phyloP scores from a whole-genome alignment of 140 eudicot species.

The Anethum foeniculum region DNA sequence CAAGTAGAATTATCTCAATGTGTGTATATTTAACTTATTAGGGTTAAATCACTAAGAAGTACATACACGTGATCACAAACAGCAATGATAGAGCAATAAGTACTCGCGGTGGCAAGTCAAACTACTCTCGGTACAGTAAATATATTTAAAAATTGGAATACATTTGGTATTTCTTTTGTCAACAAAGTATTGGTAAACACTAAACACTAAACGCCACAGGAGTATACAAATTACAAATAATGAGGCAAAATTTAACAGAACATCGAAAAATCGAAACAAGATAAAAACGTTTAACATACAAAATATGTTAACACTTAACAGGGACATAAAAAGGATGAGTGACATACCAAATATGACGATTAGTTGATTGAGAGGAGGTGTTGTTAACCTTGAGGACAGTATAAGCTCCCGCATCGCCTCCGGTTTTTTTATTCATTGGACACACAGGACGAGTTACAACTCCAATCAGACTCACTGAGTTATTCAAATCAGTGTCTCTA shows the following conservation, averaged over 20 bases:
- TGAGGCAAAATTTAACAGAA: background rate
- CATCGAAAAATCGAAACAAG: background rate
- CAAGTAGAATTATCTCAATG: too few relatives aligned
- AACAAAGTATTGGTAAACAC: too few relatives aligned
- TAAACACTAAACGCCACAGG: too few relatives aligned
- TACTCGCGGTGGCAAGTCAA: too few relatives aligned
- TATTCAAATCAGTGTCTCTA: constrained; percentile 7
- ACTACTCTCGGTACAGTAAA: too few relatives aligned
- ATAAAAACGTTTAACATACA: background rate
- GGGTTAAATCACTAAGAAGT: too few relatives aligned
- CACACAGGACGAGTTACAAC: constrained; percentile 26
- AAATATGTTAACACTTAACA: too few relatives aligned
- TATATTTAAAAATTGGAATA: too few relatives aligned
- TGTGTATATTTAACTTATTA: too few relatives aligned
- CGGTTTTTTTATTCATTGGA: background rate
- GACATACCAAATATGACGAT: constrained; percentile 24
- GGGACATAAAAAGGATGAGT: background rate
- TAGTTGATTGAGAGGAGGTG: constrained; percentile 21
- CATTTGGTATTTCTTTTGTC: too few relatives aligned
- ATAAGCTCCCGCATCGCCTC: constrained; percentile 21
- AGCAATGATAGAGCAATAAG: too few relatives aligned
- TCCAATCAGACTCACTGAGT: constrained; percentile 64
- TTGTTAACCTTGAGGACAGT: constrained; percentile 33
- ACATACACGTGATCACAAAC: too few relatives aligned
- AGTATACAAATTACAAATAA: background rate